phyloP scores from a whole-genome alignment of 2,329 filamentous ascomycete species.

The Fusarium sp. region DNA sequence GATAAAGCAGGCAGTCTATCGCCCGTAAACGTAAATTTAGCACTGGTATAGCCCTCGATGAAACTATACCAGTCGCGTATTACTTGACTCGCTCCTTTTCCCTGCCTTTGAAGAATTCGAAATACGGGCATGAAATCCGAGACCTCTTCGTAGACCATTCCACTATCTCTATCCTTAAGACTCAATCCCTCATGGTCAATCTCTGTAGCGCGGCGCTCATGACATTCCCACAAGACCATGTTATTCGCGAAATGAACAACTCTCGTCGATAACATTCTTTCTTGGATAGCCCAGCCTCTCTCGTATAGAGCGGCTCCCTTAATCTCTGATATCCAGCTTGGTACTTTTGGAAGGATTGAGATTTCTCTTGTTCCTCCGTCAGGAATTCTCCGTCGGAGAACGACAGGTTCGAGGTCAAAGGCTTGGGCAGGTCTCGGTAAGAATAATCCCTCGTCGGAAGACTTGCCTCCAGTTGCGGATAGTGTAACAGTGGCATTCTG shows the following conservation, averaged over 20 bases:
- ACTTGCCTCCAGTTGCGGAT: not conserved
- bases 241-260: not conserved
- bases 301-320: not conserved
- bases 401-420: not conserved
- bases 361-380: not conserved
- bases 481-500: not conserved
- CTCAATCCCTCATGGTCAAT: not conserved
- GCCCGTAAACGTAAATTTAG: not conserved
- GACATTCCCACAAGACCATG: constrained; percentile 2
- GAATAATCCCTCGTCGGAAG: not conserved
- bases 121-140: not conserved
- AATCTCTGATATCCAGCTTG: not conserved
- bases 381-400: not conserved
- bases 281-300: not conserved
- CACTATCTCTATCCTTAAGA: not conserved
- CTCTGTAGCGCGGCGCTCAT: not conserved
- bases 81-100: fast-evolving
- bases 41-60: not conserved
- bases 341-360: not conserved
- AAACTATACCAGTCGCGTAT: not conserved
- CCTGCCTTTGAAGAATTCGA: not conserved
- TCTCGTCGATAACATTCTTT: not conserved
- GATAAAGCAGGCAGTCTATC: constrained; percentile 5
- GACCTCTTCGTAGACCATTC: not conserved
- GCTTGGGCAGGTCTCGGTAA: not conserved